Percentiles rank a stretch among this genome's conserved stretches.
Conservation (phyloP, 2,329 filamentous ascomycete genomes). For the Fusarium nanum region DNA sequence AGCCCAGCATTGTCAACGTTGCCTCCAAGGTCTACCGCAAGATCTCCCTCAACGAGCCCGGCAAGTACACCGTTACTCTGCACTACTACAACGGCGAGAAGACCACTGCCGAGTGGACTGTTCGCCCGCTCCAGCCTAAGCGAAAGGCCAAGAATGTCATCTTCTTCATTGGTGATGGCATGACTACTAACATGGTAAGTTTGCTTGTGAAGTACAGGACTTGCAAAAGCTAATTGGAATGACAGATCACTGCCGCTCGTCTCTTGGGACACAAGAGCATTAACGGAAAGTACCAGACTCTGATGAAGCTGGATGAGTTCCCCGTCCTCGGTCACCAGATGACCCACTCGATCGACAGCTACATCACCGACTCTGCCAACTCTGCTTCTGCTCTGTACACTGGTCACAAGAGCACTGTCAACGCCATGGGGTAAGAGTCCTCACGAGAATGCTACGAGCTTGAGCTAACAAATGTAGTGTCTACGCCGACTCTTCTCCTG, state of each 20-base stretch:
- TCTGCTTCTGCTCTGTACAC: constrained; percentile 84
- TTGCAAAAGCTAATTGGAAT: constrained; percentile 16
- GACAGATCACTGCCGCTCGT: constrained; percentile 77
- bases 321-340: constrained; percentile 89
- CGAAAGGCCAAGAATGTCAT: constrained; percentile 88
- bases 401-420: constrained; percentile 86
- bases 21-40: constrained; percentile 82
- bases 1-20: constrained; percentile 80
- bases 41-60: constrained; percentile 81
- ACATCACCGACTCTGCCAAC: constrained; percentile 90
- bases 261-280: constrained; percentile 83
- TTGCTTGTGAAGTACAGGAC: background rate
- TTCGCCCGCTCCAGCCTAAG: constrained; percentile 75
- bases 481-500: constrained; percentile 80
- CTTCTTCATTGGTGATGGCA: constrained; percentile 82
- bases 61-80: constrained; percentile 80
- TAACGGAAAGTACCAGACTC: constrained; percentile 85
- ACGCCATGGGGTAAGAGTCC: constrained; percentile 72
- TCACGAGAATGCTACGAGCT: background rate
- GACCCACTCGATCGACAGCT: constrained; percentile 86
- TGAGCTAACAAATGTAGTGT: constrained; percentile 56
- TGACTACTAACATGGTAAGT: constrained; percentile 76
- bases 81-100: constrained; percentile 78
- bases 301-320: constrained; percentile 83
- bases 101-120: constrained; percentile 81